Evolutionary conservation across 2,329 filamentous ascomycete species (phyloP).

Genomic region (Diaporthe vexans): DNA sequence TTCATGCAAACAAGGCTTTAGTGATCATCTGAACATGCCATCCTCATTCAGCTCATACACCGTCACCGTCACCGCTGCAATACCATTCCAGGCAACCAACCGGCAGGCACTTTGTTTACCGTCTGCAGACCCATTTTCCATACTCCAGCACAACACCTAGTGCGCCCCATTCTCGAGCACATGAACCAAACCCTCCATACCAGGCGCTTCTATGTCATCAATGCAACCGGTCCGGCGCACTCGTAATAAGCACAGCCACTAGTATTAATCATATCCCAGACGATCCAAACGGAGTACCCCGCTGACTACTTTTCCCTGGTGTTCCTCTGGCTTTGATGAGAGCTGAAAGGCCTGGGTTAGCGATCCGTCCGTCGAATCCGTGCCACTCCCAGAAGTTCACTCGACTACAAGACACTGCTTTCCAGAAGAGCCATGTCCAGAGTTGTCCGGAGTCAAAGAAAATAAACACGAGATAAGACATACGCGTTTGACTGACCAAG

Average conservation of each 20-base stretch:
- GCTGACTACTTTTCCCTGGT: neutral
- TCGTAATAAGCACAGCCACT: neutral
- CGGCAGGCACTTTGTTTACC: neutral
- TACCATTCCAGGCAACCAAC: constrained; percentile 12
- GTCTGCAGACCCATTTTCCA: constrained; percentile 15
- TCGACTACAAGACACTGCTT: constrained; percentile 1
- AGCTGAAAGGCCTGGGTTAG: constrained; percentile 39
- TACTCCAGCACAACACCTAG: constrained; percentile 15
- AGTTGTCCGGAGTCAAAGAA: constrained; percentile 32
- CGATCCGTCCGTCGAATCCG: constrained; percentile 34
- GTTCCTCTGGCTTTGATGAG: neutral
- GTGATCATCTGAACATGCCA: constrained; percentile 15
- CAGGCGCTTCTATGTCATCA: neutral
- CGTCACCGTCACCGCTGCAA: neutral
- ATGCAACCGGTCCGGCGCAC: neutral
- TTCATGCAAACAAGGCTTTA: neutral
- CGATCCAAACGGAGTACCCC: neutral
- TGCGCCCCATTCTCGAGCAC: neutral
- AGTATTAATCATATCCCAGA: neutral
- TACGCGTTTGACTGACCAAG: constrained; percentile 38
- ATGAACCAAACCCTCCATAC: neutral
- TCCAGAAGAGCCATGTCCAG: constrained; percentile 27
- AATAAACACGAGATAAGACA: constrained; percentile 36
- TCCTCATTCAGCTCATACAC: constrained; percentile 24
- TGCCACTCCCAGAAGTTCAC: neutral